phyloP scores from a whole-genome alignment of 306 rosid genomes.

The Cajanus cajan region DNA sequence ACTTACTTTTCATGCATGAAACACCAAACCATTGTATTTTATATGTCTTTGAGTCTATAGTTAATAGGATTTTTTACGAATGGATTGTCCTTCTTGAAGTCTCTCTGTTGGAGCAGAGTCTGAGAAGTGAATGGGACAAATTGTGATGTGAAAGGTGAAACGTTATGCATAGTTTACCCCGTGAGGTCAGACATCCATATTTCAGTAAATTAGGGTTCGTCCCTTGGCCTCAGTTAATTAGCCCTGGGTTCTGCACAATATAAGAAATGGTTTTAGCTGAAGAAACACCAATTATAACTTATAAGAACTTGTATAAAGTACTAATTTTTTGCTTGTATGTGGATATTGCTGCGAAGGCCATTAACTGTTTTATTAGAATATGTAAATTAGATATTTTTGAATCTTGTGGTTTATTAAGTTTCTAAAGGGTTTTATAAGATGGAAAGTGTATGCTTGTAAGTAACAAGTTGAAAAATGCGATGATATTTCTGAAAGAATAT shows the following conservation, averaged over 20 bases:
- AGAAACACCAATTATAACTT: background rate
- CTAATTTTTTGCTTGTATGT: background rate
- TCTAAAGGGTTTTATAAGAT: background rate
- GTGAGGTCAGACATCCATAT: background rate
- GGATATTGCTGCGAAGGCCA: background rate
- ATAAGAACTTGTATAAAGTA: background rate
- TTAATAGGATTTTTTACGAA: background rate
- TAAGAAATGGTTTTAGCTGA: background rate
- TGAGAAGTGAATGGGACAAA: background rate
- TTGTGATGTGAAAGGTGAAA: background rate
- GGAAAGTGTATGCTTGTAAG: background rate
- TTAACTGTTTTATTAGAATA: background rate
- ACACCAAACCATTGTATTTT: background rate
- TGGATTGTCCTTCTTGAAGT: background rate
- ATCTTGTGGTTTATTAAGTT: background rate
- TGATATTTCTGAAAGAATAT: background rate
- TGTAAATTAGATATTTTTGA: background rate
- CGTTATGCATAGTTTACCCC: background rate
- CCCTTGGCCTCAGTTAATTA: background rate
- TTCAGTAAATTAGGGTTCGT: background rate
- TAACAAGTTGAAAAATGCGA: background rate
- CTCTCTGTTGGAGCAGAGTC: background rate
- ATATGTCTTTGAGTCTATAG: background rate
- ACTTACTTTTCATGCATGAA: background rate
- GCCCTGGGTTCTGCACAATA: background rate